phyloP scores from a whole-genome alignment of 2,329 filamentous ascomycete genomes.

The Erysiphe pulchra region DNA sequence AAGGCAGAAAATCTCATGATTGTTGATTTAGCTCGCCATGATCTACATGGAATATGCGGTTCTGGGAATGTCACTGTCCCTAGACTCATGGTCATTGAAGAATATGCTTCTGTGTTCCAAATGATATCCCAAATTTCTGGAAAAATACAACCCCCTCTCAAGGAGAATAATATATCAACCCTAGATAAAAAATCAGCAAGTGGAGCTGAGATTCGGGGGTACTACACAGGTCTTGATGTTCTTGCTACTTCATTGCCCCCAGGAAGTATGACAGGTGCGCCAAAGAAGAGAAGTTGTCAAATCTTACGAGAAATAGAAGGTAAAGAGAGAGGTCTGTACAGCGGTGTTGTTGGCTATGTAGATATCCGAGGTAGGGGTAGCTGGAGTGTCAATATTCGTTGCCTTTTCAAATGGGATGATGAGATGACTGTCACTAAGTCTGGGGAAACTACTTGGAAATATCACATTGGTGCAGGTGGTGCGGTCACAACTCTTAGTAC shows the following conservation, averaged over 20 bases:
- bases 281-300: slow-evolving; percentile 80
- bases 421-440: slow-evolving; percentile 1
- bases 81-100: slow-evolving; percentile 64
- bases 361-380: slow-evolving; percentile 66
- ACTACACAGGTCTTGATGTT: slow-evolving; percentile 43
- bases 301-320: slow-evolving; percentile 46
- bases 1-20: slow-evolving; percentile 96
- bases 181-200: not conserved
- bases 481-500: slow-evolving; percentile 72
- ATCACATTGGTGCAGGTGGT: slow-evolving; percentile 73
- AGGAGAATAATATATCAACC: not conserved
- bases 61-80: slow-evolving; percentile 47
- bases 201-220: slow-evolving; percentile 2
- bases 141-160: slow-evolving; percentile 10
- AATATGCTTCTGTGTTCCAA: slow-evolving; percentile 75
- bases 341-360: slow-evolving; percentile 72
- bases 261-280: slow-evolving; percentile 89
- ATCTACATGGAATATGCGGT: slow-evolving; percentile 65
- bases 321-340: slow-evolving; percentile 48
- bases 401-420: slow-evolving; percentile 47
- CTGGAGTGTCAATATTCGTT: slow-evolving; percentile 78
- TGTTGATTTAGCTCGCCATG: slow-evolving; percentile 83
- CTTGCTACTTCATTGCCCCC: slow-evolving; percentile 59
- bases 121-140: slow-evolving; percentile 78
- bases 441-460: slow-evolving; percentile 23